A percentile compares a stretch with the other conserved stretches of the same genome.
Evolutionary conservation across 257 asterid genomes (phyloP).

Genomic region (Solanum paucissectum): DNA sequence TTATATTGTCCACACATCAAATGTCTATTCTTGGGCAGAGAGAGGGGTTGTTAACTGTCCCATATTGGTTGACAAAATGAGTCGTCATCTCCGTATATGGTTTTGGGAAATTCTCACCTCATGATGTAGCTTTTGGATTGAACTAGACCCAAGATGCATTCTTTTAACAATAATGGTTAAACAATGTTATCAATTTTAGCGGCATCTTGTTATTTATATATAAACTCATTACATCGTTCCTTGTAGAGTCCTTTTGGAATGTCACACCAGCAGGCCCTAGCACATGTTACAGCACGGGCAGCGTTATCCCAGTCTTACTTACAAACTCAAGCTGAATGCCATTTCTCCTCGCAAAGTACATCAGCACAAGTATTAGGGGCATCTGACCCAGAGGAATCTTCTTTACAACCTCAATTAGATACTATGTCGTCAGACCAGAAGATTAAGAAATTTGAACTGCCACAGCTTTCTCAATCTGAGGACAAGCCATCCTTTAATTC

Average conservation of each 20-base stretch:
- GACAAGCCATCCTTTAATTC: constrained; percentile 18
- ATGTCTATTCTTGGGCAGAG: neutral
- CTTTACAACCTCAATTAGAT: constrained; percentile 16
- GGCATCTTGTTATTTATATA: neutral
- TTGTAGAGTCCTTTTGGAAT: constrained; percentile 95
- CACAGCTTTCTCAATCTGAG: constrained; percentile 46
- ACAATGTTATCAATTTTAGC: neutral
- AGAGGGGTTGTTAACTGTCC: neutral
- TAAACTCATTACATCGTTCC: neutral
- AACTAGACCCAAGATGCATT: neutral
- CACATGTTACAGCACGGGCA: constrained; percentile 98
- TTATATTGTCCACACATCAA: neutral
- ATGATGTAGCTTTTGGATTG: neutral
- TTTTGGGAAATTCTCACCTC: neutral
- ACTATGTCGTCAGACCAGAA: constrained; percentile 17
- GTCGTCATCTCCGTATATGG: neutral
- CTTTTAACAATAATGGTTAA: neutral
- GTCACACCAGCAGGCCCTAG: constrained; percentile 96
- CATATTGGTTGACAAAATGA: neutral
- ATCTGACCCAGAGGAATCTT: neutral
- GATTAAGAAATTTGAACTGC: constrained; percentile 21
- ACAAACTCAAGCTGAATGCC: constrained; percentile 50
- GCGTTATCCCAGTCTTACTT: constrained; percentile 54
- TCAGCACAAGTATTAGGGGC: neutral
- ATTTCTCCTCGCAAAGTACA: constrained; percentile 16